Conservation (phyloP, 768 basidiomycete species). For the Pholiota molesta region DNA sequence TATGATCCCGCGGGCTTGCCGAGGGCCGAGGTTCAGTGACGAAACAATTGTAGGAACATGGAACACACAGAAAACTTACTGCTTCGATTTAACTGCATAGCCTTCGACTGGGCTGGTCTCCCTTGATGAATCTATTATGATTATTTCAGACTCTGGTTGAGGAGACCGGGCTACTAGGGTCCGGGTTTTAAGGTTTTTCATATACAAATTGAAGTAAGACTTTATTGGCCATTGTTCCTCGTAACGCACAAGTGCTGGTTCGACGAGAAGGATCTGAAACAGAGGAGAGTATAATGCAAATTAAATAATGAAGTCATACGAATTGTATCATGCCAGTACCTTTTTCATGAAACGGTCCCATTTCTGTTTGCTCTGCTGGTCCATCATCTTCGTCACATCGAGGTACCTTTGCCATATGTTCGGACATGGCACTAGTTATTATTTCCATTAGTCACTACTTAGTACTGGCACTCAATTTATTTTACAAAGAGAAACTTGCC, state of each 20-base stretch:
- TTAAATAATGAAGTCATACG: not conserved
- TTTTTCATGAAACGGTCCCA: constrained; percentile 5
- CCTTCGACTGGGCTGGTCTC: not conserved
- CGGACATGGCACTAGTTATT: not conserved
- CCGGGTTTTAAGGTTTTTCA: not conserved
- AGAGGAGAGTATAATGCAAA: not conserved
- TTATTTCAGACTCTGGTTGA: not conserved
- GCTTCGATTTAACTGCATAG: not conserved
- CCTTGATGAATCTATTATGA: not conserved
- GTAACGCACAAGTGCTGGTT: constrained; percentile 9
- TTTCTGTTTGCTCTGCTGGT: not conserved
- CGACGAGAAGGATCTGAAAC: constrained; percentile 7
- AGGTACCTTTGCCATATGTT: not conserved
- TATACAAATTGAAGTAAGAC: constrained; percentile 1
- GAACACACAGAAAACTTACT: not conserved
- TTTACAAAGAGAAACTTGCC: not conserved
- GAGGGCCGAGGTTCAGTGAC: too few relatives aligned
- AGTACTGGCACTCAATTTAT: not conserved
- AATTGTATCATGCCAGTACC: not conserved
- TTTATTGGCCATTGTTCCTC: constrained; percentile 13
- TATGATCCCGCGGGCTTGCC: too few relatives aligned
- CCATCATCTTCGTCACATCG: not conserved
- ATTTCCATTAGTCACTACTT: not conserved
- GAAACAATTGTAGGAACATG: too few relatives aligned
- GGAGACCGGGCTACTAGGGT: not conserved